These are phyloP conservation scores for Calonectria honghensis DNA, from an alignment of 2,329 filamentous ascomycete species.

Conservation along the genomic window DNA sequence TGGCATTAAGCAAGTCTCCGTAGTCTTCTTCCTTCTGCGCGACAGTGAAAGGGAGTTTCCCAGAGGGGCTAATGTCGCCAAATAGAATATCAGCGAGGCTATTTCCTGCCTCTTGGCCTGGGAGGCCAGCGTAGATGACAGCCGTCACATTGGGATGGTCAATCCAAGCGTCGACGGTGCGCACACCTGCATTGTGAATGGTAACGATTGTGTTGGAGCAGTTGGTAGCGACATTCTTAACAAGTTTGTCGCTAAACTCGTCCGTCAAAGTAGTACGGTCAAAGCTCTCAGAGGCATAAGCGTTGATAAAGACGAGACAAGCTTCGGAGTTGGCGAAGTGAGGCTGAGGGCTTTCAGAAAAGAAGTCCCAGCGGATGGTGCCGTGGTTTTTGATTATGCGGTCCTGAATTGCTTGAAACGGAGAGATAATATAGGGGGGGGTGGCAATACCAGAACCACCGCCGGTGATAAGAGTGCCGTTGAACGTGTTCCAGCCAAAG, in stretches of 20 bases:
- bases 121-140: slow-evolving; percentile 87
- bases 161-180: slow-evolving; percentile 85
- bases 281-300: slow-evolving; percentile 90
- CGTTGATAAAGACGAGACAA: slow-evolving; percentile 90
- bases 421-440: slow-evolving; percentile 84
- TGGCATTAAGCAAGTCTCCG: slow-evolving; percentile 78
- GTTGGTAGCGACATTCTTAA: slow-evolving; percentile 84
- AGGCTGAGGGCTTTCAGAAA: slow-evolving; percentile 80
- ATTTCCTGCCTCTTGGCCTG: slow-evolving; percentile 89
- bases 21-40: slow-evolving; percentile 66
- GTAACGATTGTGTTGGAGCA: slow-evolving; percentile 95
- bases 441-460: slow-evolving; percentile 86
- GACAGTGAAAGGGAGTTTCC: slow-evolving; percentile 68
- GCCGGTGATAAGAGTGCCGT: slow-evolving; percentile 81
- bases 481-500: slow-evolving; percentile 35
- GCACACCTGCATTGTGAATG: slow-evolving; percentile 74
- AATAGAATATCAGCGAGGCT: slow-evolving; percentile 89
- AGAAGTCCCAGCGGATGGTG: slow-evolving; percentile 71
- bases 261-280: slow-evolving; percentile 92
- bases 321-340: slow-evolving; percentile 76
- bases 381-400: slow-evolving; percentile 10
- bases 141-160: slow-evolving; percentile 87
- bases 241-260: slow-evolving; percentile 80
- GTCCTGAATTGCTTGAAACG: slow-evolving; percentile 69
- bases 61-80: slow-evolving; percentile 80